Conservation (phyloP, 2,329 filamentous ascomycete genomes). For the Ophiostoma triangulosporum region DNA sequence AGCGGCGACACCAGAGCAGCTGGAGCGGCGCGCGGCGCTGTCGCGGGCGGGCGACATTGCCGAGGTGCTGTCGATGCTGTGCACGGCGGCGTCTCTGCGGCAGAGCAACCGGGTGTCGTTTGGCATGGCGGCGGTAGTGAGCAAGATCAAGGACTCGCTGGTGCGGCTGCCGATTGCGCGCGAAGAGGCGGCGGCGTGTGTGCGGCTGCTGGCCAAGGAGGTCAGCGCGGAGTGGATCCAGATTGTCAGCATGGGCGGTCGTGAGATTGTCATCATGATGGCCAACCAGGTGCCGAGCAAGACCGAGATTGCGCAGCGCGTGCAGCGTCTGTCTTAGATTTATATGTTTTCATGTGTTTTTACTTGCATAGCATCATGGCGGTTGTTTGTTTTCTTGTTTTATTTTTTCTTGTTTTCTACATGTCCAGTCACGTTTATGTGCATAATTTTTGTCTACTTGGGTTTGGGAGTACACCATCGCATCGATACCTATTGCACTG, state of each 20-base stretch:
- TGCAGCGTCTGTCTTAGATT: slow-evolving; percentile 8
- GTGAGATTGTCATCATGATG: slow-evolving; percentile 46
- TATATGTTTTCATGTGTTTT: neutral
- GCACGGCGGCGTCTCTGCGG: slow-evolving; percentile 33
- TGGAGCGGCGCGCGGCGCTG: slow-evolving; percentile 49
- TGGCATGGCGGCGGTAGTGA: slow-evolving; percentile 46
- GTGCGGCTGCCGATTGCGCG: slow-evolving; percentile 34
- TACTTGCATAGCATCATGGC: neutral
- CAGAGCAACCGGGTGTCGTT: slow-evolving; percentile 49
- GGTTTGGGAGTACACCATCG: neutral
- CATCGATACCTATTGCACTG: neutral
- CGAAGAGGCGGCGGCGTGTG: slow-evolving; percentile 37
- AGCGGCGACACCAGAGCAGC: slow-evolving; percentile 32
- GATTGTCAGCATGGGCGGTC: slow-evolving; percentile 35
- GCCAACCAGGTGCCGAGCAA: slow-evolving; percentile 23
- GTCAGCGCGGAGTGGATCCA: slow-evolving; percentile 44
- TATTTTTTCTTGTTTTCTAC: neutral
- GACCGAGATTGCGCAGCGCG: slow-evolving; percentile 22
- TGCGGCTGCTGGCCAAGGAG: slow-evolving; percentile 38
- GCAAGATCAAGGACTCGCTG: slow-evolving; percentile 56
- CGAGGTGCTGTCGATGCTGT: slow-evolving; percentile 53
- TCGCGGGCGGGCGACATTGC: slow-evolving; percentile 56
- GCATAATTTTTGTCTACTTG: too few species aligned
- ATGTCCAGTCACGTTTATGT: too few species aligned
- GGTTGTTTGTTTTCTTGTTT: neutral